A percentile compares a stretch with the other conserved stretches of the same genome.
phyloP scores from a whole-genome alignment of 345 rosid genomes.

The Linum usitatissimum region DNA sequence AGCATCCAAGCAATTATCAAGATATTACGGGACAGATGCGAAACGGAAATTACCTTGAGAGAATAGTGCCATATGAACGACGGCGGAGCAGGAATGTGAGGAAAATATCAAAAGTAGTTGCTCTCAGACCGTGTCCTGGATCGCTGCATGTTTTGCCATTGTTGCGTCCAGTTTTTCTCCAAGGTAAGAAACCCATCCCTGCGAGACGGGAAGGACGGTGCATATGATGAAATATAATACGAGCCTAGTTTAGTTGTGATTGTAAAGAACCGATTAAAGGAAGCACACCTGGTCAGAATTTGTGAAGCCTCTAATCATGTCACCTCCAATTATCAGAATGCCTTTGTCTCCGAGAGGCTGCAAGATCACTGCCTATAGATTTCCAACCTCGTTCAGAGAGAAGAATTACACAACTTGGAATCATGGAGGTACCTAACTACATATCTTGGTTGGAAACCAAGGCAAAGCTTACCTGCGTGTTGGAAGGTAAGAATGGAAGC shows the following conservation, averaged over 20 bases:
- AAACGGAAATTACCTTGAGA: conserved; percentile 18
- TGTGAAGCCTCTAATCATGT: conserved; percentile 84
- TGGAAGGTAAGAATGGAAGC: conserved; percentile 75
- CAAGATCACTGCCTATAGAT: conserved; percentile 70
- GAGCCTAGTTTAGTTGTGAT: background rate
- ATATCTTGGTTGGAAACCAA: background rate
- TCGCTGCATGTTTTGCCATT: conserved; percentile 34
- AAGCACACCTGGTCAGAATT: conserved; percentile 66
- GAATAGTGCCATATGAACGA: background rate
- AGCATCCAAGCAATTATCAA: background rate
- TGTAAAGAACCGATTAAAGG: background rate
- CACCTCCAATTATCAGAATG: conserved; percentile 64
- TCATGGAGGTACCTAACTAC: background rate
- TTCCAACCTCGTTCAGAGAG: conserved; percentile 3
- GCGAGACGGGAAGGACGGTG: conserved; percentile 11
- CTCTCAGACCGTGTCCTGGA: conserved; percentile 24
- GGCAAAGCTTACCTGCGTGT: conserved; percentile 49
- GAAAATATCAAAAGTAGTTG: background rate
- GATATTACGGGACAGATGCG: background rate
- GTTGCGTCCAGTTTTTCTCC: conserved; percentile 83
- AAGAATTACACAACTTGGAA: background rate
- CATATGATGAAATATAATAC: background rate
- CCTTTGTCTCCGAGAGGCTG: conserved; percentile 89
- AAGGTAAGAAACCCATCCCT: conserved; percentile 77
- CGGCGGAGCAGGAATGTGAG: conserved; percentile 1